A percentile compares a stretch with the other conserved stretches of the same genome.
Evolutionary conservation across 2,329 filamentous ascomycete genomes (phyloP).

Genomic region (Sarocladium brachiariae): DNA sequence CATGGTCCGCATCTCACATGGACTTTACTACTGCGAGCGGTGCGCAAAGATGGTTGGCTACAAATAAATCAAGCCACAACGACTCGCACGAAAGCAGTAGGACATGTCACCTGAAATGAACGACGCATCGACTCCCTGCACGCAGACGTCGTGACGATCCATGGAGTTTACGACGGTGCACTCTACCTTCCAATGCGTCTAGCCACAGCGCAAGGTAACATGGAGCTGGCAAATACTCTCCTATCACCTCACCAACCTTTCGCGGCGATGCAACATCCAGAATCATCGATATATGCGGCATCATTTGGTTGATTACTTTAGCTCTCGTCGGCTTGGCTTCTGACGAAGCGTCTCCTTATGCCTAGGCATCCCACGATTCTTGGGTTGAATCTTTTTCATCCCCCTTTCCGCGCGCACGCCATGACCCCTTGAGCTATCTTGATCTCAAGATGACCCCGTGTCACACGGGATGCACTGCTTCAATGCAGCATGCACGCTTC

Average conservation of each 20-base stretch:
- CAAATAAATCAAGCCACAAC: conserved; percentile 36
- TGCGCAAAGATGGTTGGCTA: conserved; percentile 60
- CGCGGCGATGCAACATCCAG: conserved; percentile 1
- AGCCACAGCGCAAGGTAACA: not conserved
- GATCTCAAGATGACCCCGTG: not conserved
- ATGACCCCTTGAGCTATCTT: not conserved
- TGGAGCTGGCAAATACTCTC: not conserved
- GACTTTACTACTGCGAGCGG: conserved; percentile 59
- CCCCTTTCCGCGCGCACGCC: not conserved
- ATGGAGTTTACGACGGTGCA: not conserved
- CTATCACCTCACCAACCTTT: not conserved
- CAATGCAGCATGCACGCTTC: not conserved
- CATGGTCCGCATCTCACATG: conserved; percentile 59
- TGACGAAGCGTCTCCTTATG: conserved; percentile 4
- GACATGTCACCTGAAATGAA: not conserved
- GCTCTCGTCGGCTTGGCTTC: not conserved
- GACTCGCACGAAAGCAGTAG: not conserved
- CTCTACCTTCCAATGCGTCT: not conserved
- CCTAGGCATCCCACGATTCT: not conserved
- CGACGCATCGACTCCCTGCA: not conserved
- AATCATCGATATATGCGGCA: conserved; percentile 3
- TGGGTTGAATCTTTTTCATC: not conserved
- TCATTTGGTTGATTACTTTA: not conserved
- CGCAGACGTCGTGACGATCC: not conserved
- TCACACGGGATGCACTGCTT: not conserved